Evolutionary conservation across 306 rosid genomes (phyloP).

Genomic region (Dalbergia oliveri): DNA sequence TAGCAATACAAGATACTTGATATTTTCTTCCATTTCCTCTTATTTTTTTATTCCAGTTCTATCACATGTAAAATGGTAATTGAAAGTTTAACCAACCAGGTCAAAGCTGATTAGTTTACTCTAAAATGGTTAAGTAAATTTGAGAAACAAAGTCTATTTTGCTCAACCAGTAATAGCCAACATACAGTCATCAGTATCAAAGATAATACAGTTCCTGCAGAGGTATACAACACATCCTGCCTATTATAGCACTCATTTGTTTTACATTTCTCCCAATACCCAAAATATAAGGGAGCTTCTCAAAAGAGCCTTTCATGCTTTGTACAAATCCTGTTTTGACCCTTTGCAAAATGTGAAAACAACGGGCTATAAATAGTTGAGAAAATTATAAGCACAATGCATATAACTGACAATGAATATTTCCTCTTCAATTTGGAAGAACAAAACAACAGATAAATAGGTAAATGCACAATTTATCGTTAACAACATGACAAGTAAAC

Average conservation of each 20-base stretch:
- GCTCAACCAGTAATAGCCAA: constrained; percentile 21
- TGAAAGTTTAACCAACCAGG: neutral
- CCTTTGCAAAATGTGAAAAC: neutral
- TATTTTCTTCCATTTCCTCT: no score
- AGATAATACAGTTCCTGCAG: constrained; percentile 25
- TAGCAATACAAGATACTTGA: no score
- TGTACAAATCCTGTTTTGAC: neutral
- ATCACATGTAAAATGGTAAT: neutral
- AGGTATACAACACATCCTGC: constrained; percentile 25
- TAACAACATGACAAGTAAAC: neutral
- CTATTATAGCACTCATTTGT: neutral
- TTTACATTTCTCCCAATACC: neutral
- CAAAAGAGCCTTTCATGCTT: neutral
- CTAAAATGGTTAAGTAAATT: neutral
- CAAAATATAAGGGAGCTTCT: neutral
- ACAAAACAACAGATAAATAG: neutral
- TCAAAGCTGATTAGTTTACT: constrained; percentile 5
- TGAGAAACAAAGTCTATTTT: constrained; percentile 3
- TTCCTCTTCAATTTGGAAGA: constrained; percentile 26
- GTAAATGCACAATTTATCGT: neutral
- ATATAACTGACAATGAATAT: neutral
- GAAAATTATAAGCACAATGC: neutral
- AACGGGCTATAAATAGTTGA: neutral
- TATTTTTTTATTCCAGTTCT: no score
- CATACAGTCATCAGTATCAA: neutral